phyloP scores from a whole-genome alignment of 2,329 filamentous ascomycete genomes.

The Cephalotrichum gorgonifer region DNA sequence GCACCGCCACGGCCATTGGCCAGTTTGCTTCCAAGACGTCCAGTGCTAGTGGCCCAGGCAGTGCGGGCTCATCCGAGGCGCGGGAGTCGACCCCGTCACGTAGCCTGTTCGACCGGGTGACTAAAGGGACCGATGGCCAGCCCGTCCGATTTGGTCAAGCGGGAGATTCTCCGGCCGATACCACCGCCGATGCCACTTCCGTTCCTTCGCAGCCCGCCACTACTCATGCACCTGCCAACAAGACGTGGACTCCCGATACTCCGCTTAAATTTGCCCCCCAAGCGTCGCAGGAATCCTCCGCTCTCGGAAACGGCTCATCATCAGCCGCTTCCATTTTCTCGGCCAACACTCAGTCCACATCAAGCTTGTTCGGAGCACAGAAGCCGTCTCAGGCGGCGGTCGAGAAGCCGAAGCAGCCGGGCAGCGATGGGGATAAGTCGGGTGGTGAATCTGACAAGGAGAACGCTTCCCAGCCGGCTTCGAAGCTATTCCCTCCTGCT shows the following conservation, averaged over 20 bases:
- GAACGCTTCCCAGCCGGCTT: conserved; percentile 23
- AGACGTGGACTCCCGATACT: conserved; percentile 37
- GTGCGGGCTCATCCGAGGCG: conserved; percentile 23
- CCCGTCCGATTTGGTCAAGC: conserved; percentile 27
- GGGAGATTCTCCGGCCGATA: conserved; percentile 19
- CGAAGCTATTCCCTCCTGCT: not conserved
- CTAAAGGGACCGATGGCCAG: conserved; percentile 37
- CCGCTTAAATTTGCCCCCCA: conserved; percentile 44
- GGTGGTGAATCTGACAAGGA: conserved; percentile 33
- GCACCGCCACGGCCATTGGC: conserved; percentile 3
- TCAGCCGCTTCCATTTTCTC: conserved; percentile 23
- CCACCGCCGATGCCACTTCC: conserved; percentile 11
- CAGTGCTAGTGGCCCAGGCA: conserved; percentile 8
- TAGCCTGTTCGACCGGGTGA: conserved; percentile 47
- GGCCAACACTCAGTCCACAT: conserved; percentile 17
- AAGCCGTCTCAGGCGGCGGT: conserved; percentile 19
- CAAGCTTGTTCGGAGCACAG: conserved; percentile 24
- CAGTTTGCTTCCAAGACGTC: conserved; percentile 20
- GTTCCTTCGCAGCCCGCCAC: conserved; percentile 12
- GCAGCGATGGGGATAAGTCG: conserved; percentile 17
- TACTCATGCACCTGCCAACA: conserved; percentile 22
- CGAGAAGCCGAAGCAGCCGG: conserved; percentile 11
- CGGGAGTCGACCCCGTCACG: conserved; percentile 33
- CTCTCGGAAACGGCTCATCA: conserved; percentile 14
- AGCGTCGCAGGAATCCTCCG: conserved; percentile 7